These are phyloP conservation scores for Penicillium palitans DNA, from an alignment of 2,329 filamentous ascomycete species.

Conservation along the genomic window DNA sequence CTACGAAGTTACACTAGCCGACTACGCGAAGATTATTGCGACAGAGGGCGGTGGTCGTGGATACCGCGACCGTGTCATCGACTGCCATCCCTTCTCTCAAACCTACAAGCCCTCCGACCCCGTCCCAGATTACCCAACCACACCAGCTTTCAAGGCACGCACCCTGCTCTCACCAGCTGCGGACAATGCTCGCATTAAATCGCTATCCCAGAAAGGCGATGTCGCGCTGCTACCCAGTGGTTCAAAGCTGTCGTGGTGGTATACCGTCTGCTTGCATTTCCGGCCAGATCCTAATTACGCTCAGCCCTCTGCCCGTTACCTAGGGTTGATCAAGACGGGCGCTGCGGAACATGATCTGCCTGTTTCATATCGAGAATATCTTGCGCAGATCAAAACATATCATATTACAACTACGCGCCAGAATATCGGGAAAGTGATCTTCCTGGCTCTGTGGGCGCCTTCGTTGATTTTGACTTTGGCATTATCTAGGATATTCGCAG, in stretches of 20 bases:
- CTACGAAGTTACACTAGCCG: conserved; percentile 82
- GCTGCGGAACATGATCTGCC: conserved; percentile 80
- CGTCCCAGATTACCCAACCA: conserved; percentile 64
- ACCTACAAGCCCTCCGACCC: conserved; percentile 49
- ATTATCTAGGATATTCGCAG: conserved; percentile 51
- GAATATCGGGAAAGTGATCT: conserved; percentile 61
- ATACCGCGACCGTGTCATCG: conserved; percentile 81
- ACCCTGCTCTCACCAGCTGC: conserved; percentile 72
- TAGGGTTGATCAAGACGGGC: conserved; percentile 76
- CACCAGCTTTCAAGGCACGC: conserved; percentile 73
- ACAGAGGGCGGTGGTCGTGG: conserved; percentile 84
- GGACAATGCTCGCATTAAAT: conserved; percentile 27
- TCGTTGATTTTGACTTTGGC: conserved; percentile 57
- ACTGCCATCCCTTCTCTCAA: conserved; percentile 69
- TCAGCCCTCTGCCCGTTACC: conserved; percentile 79
- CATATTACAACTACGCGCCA: conserved; percentile 67
- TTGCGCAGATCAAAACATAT: conserved; percentile 69
- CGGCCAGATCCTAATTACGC: conserved; percentile 71
- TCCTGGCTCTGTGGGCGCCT: conserved; percentile 62
- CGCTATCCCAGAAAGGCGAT: conserved; percentile 3
- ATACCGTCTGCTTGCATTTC: conserved; percentile 43
- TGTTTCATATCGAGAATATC: conserved; percentile 71
- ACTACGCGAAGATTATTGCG: conserved; percentile 82
- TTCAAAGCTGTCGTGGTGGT: conserved; percentile 12
- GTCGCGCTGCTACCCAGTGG: not conserved